phyloP scores from a whole-genome alignment of 768 basidiomycete genomes.

The Agrocybe pediades region DNA sequence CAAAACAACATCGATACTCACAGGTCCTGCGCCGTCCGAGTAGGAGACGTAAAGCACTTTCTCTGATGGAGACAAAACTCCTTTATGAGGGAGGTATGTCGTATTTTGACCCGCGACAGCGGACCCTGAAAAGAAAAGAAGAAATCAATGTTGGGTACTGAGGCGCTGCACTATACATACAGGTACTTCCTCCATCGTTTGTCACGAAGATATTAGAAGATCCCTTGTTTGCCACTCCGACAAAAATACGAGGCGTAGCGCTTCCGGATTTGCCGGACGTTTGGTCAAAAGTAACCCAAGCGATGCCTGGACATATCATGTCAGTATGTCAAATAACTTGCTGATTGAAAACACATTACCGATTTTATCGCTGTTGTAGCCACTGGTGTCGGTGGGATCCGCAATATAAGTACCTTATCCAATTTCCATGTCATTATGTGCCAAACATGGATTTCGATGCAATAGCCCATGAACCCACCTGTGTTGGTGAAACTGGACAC shows the following conservation, averaged over 20 bases:
- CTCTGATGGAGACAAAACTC: conserved; percentile 60
- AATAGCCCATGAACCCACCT: conserved; percentile 41
- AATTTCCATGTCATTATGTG: no score
- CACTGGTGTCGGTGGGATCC: conserved; percentile 50
- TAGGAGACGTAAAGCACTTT: conserved; percentile 61
- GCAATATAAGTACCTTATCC: conserved; percentile 59
- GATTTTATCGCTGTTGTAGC: conserved; percentile 43
- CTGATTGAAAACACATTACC: conserved; percentile 20
- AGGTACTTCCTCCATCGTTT: conserved; percentile 57
- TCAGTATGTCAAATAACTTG: neutral
- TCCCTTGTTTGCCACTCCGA: conserved; percentile 62
- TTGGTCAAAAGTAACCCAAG: conserved; percentile 69
- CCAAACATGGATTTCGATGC: no score
- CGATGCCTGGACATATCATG: conserved; percentile 35
- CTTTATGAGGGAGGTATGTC: conserved; percentile 64
- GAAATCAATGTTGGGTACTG: neutral
- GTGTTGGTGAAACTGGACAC: conserved; percentile 60
- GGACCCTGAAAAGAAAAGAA: conserved; percentile 39
- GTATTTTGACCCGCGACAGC: conserved; percentile 60
- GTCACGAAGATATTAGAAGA: conserved; percentile 57
- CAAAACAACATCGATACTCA: conserved; percentile 19
- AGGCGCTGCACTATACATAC: conserved; percentile 32
- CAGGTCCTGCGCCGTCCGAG: conserved; percentile 63
- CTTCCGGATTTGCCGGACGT: conserved; percentile 54
- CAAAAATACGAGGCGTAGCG: conserved; percentile 65